Evolutionary conservation across 352 stramenopile species (phyloP), one percentile per base, ranked within the genome.

Genomic region (Elongisporangium senticosum): DNA sequence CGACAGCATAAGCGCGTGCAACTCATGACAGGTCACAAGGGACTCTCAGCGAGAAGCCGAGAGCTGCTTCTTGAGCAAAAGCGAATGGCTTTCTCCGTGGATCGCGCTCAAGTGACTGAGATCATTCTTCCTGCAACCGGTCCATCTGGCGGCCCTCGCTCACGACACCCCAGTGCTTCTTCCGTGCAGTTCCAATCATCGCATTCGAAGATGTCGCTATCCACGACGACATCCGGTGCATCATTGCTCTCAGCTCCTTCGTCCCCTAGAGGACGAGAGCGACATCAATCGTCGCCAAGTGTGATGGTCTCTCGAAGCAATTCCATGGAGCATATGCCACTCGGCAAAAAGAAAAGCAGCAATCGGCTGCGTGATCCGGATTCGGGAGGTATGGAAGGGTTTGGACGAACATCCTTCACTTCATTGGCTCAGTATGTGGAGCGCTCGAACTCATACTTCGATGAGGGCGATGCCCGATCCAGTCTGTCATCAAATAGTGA

Each of bases 31-130:
- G 86, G 87, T 15, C 87, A 95, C 69, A 94, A 93, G 63, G 82
- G 91, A 20, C 66, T 96, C 3, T 93, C 82, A 7, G 77, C 85
- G 26, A 72, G 76, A 19, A 86, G 80, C 24, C 82, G 82, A 7
- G 87, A 96, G 62, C 61, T 94, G 21, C 52, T 96, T 51, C 75
- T 96, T 10, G 87, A 96, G 65, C 87, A 96, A 51, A 90, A 93
- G 68, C 85, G 85, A 40, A 86, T 95, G 70, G 81, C 85, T 3
- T 92, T 96, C 59, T 93, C 84, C 0, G 86, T 75, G 4, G 83
- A 92, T 59, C 82, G 87, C 7, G 87, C 87, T 1, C 86, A 89
- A 53, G 82, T 94, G 13, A 93, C 82, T 11, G 83, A 95, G 55
- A 90, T 95, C 47, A 93, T 95, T 47, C 51, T 95, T 10, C 86